phyloP scores from a whole-genome alignment of 2,329 filamentous ascomycete genomes.

The Hymenoscyphus occultus region DNA sequence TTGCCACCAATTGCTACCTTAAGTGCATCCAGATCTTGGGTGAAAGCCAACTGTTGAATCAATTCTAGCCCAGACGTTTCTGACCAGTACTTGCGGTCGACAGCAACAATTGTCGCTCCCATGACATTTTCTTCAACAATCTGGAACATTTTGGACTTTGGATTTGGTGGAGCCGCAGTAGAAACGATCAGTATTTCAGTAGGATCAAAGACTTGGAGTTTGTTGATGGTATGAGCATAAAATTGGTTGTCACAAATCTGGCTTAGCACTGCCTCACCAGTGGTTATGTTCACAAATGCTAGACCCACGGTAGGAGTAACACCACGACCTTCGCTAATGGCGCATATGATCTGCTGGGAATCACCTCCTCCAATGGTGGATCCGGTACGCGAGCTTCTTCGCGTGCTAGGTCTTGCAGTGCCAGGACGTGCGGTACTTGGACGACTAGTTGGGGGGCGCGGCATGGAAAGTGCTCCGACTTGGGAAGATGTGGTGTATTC shows the following conservation, averaged over 20 bases:
- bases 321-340: conserved; percentile 82
- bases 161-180: conserved; percentile 61
- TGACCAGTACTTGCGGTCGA: conserved; percentile 81
- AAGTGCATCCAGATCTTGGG: conserved; percentile 75
- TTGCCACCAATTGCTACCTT: conserved; percentile 78
- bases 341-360: conserved; percentile 76
- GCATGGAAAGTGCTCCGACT: conserved; percentile 17
- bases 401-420: conserved; percentile 31
- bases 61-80: conserved; percentile 74
- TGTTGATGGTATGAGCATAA: conserved; percentile 84
- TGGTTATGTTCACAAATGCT: conserved; percentile 82
- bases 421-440: conserved; percentile 30
- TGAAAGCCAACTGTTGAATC: conserved; percentile 75
- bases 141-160: conserved; percentile 69
- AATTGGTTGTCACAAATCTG: conserved; percentile 93
- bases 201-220: conserved; percentile 76
- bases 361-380: conserved; percentile 44
- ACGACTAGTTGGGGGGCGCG: conserved; percentile 26
- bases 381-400: conserved; percentile 31
- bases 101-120: conserved; percentile 56
- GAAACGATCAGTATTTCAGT: conserved; percentile 76
- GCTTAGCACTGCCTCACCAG: conserved; percentile 79
- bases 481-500: conserved; percentile 33
- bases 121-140: conserved; percentile 71
- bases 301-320: conserved; percentile 81